Evolutionary conservation across 2,329 filamentous ascomycete genomes (phyloP), one percentile per base, ranked within the genome.

Genomic region (Setomelanomma holmii): DNA sequence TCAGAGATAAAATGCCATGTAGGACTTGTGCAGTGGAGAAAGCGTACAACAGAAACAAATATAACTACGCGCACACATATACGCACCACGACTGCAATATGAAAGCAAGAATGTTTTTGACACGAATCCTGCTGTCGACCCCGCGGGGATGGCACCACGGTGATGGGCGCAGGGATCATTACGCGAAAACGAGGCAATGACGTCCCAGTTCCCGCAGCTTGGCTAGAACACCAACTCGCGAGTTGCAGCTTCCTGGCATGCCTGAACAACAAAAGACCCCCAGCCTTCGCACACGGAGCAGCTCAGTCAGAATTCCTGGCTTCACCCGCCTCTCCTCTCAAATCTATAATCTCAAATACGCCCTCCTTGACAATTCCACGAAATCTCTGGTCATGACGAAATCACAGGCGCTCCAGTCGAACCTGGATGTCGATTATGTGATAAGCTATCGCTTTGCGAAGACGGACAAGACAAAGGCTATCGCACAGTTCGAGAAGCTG

Each of bases 371-470:
- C 49, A 46, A 49, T 45, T 55, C 57, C 51, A 58, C 58, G 63
- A 47, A 52, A 21, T 47, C 48, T 40, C 56, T 58, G 49, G 58
- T 54, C 55, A 75, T 75, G 72, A 66, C 68, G 35, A 76, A 77
- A 61, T 73, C 71, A 51, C 64, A 71, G 52, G 72, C 71, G 43
- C 64, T 73, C 53, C 69, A 79, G 58, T 79, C 79, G 44, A 88
- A 88, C 66, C 80, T 87, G 66, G 83, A 90, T 47, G 90, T 96
- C 54, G 93, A 97, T 79, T 97, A 91, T 81, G 91, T 96, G 51
- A 84, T 97, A 57, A 85, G 87, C 68, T 96, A 90, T 76, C 82
- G 87, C 51, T 88, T 93, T 68, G 83, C 86, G 21, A 80, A 85
- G 39, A 83, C 86, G 50, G 90, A 88, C 63, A 86, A 85, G 64